Conservation (phyloP, 306 rosid species). For the Vigna mungo region DNA sequence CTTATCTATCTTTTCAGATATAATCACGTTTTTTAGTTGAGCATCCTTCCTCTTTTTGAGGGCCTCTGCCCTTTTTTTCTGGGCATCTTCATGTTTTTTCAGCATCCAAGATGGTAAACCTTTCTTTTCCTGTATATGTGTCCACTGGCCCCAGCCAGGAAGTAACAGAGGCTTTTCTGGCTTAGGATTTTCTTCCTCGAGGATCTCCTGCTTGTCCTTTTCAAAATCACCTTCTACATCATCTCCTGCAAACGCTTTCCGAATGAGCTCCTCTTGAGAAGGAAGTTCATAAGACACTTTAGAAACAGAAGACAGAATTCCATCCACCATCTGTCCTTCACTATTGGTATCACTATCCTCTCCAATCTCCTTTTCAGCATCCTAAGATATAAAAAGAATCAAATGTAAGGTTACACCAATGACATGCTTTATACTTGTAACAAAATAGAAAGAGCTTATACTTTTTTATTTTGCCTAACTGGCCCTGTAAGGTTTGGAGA, state of each 20-base stretch:
- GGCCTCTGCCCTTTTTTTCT: constrained; percentile 76
- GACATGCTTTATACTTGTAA: background rate
- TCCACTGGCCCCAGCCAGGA: constrained; percentile 99
- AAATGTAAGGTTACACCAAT: constrained; percentile 31
- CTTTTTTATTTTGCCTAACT: constrained; percentile 55
- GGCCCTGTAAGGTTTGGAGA: constrained; percentile 46
- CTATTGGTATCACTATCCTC: constrained; percentile 77
- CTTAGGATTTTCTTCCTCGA: constrained; percentile 86
- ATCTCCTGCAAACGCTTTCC: constrained; percentile 87
- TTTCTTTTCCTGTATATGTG: constrained; percentile 77
- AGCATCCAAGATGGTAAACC: constrained; percentile 89
- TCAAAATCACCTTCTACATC: constrained; percentile 91
- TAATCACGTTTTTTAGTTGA: constrained; percentile 74
- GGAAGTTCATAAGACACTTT: constrained; percentile 79
- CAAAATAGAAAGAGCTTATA: constrained; percentile 43
- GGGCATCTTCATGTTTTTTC: constrained; percentile 73
- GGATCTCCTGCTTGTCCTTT: constrained; percentile 67
- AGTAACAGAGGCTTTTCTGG: constrained; percentile 83
- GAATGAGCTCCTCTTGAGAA: constrained; percentile 86
- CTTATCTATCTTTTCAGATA: constrained; percentile 84
- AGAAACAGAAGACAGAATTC: constrained; percentile 64
- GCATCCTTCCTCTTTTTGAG: constrained; percentile 87
- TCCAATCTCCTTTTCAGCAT: constrained; percentile 53
- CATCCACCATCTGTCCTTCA: constrained; percentile 85
- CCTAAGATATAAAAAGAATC: constrained; percentile 48